Conservation (phyloP, 2,329 filamentous ascomycete genomes). For the Tothia fuscella region DNA sequence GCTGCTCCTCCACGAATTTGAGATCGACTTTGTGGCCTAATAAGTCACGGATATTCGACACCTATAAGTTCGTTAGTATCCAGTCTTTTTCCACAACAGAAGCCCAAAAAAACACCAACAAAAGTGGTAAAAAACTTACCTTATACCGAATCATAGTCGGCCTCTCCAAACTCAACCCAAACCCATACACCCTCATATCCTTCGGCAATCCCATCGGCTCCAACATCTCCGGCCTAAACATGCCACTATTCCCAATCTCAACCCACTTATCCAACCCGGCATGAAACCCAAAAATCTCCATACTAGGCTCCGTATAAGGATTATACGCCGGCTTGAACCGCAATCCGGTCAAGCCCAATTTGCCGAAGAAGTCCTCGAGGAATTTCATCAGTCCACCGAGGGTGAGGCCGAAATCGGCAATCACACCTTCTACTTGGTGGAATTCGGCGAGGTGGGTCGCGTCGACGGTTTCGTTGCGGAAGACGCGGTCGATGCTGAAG, state of each 20-base stretch:
- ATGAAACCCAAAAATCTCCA: slow-evolving; percentile 98
- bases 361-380: slow-evolving; percentile 89
- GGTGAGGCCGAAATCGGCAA: slow-evolving; percentile 89
- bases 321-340: slow-evolving; percentile 98
- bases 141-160: slow-evolving; percentile 95
- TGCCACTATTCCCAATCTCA: slow-evolving; percentile 95
- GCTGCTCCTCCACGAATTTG: slow-evolving; percentile 81
- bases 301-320: slow-evolving; percentile 86
- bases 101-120: background rate
- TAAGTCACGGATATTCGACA: slow-evolving; percentile 82
- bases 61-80: slow-evolving; percentile 35
- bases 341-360: slow-evolving; percentile 81
- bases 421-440: slow-evolving; percentile 97
- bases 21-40: slow-evolving; percentile 93
- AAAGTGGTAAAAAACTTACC: slow-evolving; percentile 15
- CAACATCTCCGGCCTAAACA: slow-evolving; percentile 98
- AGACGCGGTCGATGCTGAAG: slow-evolving; percentile 97
- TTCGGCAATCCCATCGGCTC: slow-evolving; percentile 87
- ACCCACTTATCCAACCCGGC: slow-evolving; percentile 80
- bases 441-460: slow-evolving; percentile 96
- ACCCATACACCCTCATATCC: slow-evolving; percentile 88
- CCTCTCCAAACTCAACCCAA: slow-evolving; percentile 80
- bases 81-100: slow-evolving; percentile 1
- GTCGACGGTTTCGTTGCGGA: slow-evolving; percentile 95
- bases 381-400: slow-evolving; percentile 88